phyloP scores from a whole-genome alignment of 2,329 filamentous ascomycete genomes.

The Penicillium olsonii region DNA sequence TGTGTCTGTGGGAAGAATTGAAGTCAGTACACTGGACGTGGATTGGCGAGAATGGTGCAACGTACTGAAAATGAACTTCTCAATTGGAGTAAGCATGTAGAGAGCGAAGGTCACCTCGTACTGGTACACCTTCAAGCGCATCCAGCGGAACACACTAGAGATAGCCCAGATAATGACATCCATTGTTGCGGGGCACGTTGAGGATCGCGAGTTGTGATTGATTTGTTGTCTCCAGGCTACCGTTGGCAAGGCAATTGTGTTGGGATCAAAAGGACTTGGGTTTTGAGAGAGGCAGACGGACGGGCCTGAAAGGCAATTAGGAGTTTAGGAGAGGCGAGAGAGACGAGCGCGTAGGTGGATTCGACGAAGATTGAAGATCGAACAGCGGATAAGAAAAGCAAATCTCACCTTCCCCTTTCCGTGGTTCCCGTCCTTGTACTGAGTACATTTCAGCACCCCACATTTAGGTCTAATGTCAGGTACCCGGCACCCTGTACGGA shows the following conservation, averaged over 20 bases:
- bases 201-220: neutral
- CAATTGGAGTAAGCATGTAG: slow-evolving; percentile 95
- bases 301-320: neutral
- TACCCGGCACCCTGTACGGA: slow-evolving; percentile 4
- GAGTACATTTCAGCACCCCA: neutral
- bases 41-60: slow-evolving; percentile 17
- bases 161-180: slow-evolving; percentile 39
- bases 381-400: slow-evolving; percentile 6
- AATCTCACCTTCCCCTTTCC: slow-evolving; percentile 9
- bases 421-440: slow-evolving; percentile 4
- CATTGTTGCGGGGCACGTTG: slow-evolving; percentile 22
- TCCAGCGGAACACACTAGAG: slow-evolving; percentile 71
- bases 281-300: neutral
- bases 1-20: slow-evolving; percentile 63
- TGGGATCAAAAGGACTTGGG: neutral
- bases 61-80: slow-evolving; percentile 97
- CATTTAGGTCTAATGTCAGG: neutral
- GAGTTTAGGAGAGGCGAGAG: neutral
- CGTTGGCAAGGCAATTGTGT: neutral
- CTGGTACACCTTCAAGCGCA: slow-evolving; percentile 95
- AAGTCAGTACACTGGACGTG: neutral
- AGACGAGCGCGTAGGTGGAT: neutral
- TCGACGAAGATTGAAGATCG: neutral
- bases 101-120: slow-evolving; percentile 95
- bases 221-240: neutral